Conservation (phyloP, 2,329 filamentous ascomycete genomes). For the Fusarium newnesense region DNA sequence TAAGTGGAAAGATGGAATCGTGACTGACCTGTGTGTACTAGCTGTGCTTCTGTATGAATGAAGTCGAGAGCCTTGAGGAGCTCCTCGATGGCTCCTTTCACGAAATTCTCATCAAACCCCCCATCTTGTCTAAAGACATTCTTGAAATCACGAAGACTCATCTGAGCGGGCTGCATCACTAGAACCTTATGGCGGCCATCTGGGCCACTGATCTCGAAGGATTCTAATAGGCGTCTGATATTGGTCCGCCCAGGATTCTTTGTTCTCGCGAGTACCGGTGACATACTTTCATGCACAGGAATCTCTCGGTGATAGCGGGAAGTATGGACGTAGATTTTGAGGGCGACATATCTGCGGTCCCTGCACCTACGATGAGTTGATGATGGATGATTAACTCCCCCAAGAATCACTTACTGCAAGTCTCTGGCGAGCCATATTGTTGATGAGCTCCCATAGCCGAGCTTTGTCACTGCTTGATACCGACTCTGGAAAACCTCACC, state of each 20-base stretch:
- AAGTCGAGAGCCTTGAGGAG: constrained; percentile 50
- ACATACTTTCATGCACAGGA: constrained; percentile 7
- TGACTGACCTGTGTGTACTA: constrained; percentile 47
- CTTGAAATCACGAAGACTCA: constrained; percentile 48
- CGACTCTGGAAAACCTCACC: constrained; percentile 50
- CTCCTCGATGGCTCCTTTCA: constrained; percentile 45
- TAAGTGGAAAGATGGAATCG: too few relatives aligned
- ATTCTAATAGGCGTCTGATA: constrained; percentile 32
- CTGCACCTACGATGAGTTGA: constrained; percentile 9
- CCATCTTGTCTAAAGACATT: constrained; percentile 38
- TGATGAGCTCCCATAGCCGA: constrained; percentile 54
- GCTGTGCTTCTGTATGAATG: constrained; percentile 47
- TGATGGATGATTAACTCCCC: rapidly evolving
- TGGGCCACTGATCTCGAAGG: constrained; percentile 33
- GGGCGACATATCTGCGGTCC: constrained; percentile 42
- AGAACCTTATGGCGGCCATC: constrained; percentile 37
- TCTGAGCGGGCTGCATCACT: constrained; percentile 43
- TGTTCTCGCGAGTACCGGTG: background rate
- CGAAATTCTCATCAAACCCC: constrained; percentile 41
- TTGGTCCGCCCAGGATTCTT: constrained; percentile 7
- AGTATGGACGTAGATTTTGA: constrained; percentile 48
- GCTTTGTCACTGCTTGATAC: constrained; percentile 53
- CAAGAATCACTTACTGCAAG: background rate
- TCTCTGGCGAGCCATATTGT: constrained; percentile 56
- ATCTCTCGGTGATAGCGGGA: constrained; percentile 39